Evolutionary conservation across 2,329 filamentous ascomycete genomes (phyloP).

Genomic region (Trichoderma atrobrunneum): DNA sequence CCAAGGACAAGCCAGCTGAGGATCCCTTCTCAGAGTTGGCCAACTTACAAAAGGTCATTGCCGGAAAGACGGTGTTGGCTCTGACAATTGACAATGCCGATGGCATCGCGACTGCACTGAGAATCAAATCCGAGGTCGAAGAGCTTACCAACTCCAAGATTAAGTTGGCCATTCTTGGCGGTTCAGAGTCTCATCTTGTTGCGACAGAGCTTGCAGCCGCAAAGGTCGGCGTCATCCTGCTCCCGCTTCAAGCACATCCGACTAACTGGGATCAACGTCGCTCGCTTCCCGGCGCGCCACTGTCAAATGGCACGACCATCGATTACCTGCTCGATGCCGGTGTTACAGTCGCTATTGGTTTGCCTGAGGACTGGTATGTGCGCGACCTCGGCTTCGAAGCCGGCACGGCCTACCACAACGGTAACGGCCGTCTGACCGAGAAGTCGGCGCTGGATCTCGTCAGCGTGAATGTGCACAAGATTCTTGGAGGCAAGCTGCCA

Average conservation of each 20-base stretch:
- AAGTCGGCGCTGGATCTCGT: conserved; percentile 56
- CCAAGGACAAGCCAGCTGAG: conserved; percentile 32
- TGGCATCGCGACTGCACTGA: conserved; percentile 57
- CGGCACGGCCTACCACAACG: conserved; percentile 57
- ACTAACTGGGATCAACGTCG: conserved; percentile 60
- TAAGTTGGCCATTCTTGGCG: conserved; percentile 58
- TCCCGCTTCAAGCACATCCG: conserved; percentile 56
- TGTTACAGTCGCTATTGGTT: conserved; percentile 56
- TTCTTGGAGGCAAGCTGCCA: conserved; percentile 46
- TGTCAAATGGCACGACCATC: conserved; percentile 62
- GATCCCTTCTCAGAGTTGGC: conserved; percentile 47
- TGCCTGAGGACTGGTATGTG: conserved; percentile 61
- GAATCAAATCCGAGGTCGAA: conserved; percentile 57
- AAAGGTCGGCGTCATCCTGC: conserved; percentile 57
- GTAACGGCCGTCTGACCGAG: conserved; percentile 51
- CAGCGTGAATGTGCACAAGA: conserved; percentile 54
- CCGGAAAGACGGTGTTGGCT: conserved; percentile 53
- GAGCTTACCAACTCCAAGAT: conserved; percentile 39
- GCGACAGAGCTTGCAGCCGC: conserved; percentile 57
- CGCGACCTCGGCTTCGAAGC: conserved; percentile 59
- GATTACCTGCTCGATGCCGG: conserved; percentile 58
- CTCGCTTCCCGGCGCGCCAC: conserved; percentile 60
- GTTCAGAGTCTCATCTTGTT: conserved; percentile 60
- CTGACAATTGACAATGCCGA: conserved; percentile 62
- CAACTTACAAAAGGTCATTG: conserved; percentile 53